These are phyloP conservation scores for Carex cristatella DNA, from an alignment of 176 grass and related monocot species.

Conservation along the genomic window DNA sequence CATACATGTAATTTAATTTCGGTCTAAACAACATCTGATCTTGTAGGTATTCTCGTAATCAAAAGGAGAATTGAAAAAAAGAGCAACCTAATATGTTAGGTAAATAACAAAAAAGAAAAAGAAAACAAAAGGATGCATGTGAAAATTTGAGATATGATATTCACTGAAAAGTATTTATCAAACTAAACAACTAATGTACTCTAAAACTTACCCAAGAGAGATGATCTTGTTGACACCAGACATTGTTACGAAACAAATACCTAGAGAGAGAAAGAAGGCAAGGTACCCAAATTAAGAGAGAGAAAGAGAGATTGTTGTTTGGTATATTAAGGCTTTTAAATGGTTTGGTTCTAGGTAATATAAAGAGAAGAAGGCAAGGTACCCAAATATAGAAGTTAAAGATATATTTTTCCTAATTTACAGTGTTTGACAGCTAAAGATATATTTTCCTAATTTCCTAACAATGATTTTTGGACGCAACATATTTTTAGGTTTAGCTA, in stretches of 20 bases:
- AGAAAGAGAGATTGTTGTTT: background rate
- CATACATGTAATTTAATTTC: background rate
- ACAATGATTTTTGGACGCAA: background rate
- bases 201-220: slow-evolving; percentile 8
- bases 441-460: slow-evolving; percentile 17
- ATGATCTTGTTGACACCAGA: slow-evolving; percentile 7
- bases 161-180: background rate
- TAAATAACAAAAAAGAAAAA: background rate
- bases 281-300: background rate
- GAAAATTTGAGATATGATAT: background rate
- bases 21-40: background rate
- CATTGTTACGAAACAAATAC: background rate
- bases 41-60: background rate
- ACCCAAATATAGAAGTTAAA: slow-evolving; percentile 13
- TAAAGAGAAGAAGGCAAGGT: background rate
- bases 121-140: background rate
- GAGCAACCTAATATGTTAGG: background rate
- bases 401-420: background rate
- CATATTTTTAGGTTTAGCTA: background rate
- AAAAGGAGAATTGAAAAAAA: background rate
- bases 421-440: slow-evolving; percentile 13
- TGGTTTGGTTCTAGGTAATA: background rate
- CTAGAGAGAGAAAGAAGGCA: background rate
- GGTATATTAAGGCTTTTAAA: background rate
- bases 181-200: background rate